Conservation (phyloP, 2,329 filamentous ascomycete species). For the Colletotrichum sp. region DNA sequence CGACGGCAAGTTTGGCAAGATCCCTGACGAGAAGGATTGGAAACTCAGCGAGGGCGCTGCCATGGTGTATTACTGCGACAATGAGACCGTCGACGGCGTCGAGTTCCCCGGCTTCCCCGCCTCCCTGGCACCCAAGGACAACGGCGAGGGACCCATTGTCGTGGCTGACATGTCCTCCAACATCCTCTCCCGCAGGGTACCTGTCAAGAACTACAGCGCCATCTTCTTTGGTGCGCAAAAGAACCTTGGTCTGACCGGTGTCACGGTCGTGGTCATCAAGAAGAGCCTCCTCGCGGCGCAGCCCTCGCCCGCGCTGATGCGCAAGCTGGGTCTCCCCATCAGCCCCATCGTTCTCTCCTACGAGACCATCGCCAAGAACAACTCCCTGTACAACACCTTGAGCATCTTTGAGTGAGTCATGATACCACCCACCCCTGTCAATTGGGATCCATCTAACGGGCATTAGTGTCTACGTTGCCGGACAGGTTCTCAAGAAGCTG, state of each 20-base stretch:
- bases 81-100: constrained; percentile 93
- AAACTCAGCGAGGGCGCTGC: constrained; percentile 71
- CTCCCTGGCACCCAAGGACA: constrained; percentile 59
- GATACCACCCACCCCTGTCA: neutral
- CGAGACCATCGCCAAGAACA: constrained; percentile 87
- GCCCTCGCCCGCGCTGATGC: constrained; percentile 71
- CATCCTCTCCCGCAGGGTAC: constrained; percentile 81
- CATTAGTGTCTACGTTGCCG: constrained; percentile 80
- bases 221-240: constrained; percentile 97
- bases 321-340: constrained; percentile 77
- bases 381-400: constrained; percentile 94
- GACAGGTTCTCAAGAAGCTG: constrained; percentile 83
- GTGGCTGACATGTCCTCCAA: constrained; percentile 95
- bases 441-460: neutral
- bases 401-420: constrained; percentile 82
- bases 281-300: constrained; percentile 81
- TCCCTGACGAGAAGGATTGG: constrained; percentile 80
- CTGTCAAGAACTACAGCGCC: constrained; percentile 78
- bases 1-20: constrained; percentile 83
- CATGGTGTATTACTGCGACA: constrained; percentile 89
- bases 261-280: constrained; percentile 85
- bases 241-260: constrained; percentile 85
- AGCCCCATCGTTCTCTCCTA: constrained; percentile 84
- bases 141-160: constrained; percentile 74
- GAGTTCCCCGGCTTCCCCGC: constrained; percentile 82